Evolutionary conservation across 2,329 filamentous ascomycete genomes (phyloP).

Genomic region (Fusarium sp.): DNA sequence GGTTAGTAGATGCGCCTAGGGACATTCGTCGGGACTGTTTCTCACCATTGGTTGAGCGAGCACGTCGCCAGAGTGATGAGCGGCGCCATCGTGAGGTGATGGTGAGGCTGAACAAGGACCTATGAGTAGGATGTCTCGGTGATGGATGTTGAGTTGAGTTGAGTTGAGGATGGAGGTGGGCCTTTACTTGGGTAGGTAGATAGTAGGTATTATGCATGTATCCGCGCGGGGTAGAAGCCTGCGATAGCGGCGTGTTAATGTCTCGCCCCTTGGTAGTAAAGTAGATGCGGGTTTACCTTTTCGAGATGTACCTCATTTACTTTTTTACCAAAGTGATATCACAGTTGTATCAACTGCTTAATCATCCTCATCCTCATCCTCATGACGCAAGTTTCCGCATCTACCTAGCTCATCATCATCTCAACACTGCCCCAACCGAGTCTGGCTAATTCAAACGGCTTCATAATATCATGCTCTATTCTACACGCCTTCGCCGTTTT

Average conservation of each 20-base stretch:
- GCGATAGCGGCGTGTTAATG: constrained; percentile 14
- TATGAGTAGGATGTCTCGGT: not conserved
- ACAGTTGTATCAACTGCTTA: no score
- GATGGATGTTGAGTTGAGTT: not conserved
- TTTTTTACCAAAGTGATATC: no score
- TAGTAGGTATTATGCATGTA: not conserved
- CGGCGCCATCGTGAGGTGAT: constrained; percentile 24
- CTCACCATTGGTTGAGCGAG: constrained; percentile 49
- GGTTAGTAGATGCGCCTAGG: not conserved
- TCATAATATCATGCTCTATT: constrained; percentile 11
- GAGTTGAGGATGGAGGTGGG: constrained; percentile 9
- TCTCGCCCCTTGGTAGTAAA: no score
- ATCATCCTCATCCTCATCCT: no score
- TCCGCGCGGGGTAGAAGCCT: constrained; percentile 28
- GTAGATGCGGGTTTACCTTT: no score
- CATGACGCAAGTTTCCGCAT: no score
- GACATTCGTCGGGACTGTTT: not conserved
- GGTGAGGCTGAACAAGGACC: not conserved
- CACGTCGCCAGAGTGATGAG: constrained; percentile 48
- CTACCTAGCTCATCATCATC: no score
- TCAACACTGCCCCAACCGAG: no score
- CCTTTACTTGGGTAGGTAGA: no score
- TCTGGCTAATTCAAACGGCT: no score
- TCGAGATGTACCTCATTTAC: no score
- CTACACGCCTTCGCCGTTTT: constrained; percentile 13